Evolutionary conservation across 1,284 basidiomycete species (phyloP).

Genomic region (Singerocomus inundabilis): DNA sequence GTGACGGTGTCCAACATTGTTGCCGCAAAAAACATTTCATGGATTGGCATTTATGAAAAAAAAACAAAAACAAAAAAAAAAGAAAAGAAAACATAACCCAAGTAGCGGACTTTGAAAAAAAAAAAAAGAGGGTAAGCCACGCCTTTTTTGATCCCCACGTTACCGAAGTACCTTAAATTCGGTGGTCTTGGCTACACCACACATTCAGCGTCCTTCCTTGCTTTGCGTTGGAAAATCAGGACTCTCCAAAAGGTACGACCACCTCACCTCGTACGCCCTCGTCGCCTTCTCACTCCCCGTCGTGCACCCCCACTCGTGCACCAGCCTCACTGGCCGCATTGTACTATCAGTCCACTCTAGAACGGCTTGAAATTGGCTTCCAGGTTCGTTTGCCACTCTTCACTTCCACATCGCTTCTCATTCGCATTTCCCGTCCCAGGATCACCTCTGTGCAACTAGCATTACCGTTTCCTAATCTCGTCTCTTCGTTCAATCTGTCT

Average conservation of each 20-base stretch:
- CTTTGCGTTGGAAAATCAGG: slow-evolving; percentile 39
- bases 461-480: slow-evolving; percentile 54
- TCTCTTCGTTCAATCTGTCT: slow-evolving; percentile 52
- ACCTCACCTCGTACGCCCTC: not conserved
- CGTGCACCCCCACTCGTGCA: not conserved
- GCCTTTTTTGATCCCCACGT: slow-evolving; percentile 51
- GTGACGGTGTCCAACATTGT: no score
- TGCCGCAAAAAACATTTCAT: slow-evolving; percentile 3
- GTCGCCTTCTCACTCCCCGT: slow-evolving; percentile 17
- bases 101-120: slow-evolving; percentile 40
- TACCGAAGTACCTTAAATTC: slow-evolving; percentile 42
- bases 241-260: slow-evolving; percentile 41
- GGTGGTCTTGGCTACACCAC: slow-evolving; percentile 31
- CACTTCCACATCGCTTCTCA: slow-evolving; percentile 7
- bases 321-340: slow-evolving; percentile 51
- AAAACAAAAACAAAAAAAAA: not conserved
- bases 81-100: slow-evolving; percentile 9
- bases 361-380: slow-evolving; percentile 73
- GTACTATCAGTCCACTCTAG: slow-evolving; percentile 77
- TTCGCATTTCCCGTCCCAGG: slow-evolving; percentile 34
- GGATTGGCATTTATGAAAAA: slow-evolving; percentile 30
- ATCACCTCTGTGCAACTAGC: slow-evolving; percentile 69
- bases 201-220: slow-evolving; percentile 40
- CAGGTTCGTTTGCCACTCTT: slow-evolving; percentile 46
- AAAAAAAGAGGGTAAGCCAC: slow-evolving; percentile 56